phyloP scores from a whole-genome alignment of 805 yeast species.

The Barnettozyma botsteinii region DNA sequence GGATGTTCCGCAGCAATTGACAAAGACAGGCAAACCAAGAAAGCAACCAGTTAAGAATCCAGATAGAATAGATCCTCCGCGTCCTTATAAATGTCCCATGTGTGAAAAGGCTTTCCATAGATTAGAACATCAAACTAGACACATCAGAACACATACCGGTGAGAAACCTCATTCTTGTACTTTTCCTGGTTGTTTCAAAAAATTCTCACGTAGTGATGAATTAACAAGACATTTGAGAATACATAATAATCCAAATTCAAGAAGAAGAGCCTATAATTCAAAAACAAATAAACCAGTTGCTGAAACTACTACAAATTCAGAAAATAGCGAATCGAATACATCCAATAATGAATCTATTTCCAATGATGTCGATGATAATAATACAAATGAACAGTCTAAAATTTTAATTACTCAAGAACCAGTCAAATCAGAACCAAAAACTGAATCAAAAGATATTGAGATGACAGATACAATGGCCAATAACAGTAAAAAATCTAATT shows the following conservation, averaged over 20 bases:
- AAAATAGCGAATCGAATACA: background rate
- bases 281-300: constrained; percentile 24
- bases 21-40: constrained; percentile 5
- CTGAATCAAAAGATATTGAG: background rate
- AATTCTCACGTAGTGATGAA: constrained; percentile 67
- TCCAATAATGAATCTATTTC: background rate
- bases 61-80: constrained; percentile 24
- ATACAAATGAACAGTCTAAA: background rate
- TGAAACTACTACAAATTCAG: constrained; percentile 1
- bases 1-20: background rate
- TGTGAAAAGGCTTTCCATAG: constrained; percentile 73
- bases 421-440: background rate
- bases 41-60: constrained; percentile 4
- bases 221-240: constrained; percentile 68
- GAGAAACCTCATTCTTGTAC: constrained; percentile 77
- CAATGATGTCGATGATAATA: background rate
- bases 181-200: constrained; percentile 63
- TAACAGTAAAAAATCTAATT: too few species aligned
- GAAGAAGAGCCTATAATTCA: constrained; percentile 48
- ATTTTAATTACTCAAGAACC: background rate
- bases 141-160: constrained; percentile 75
- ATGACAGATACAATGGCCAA: background rate
- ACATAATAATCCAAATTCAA: constrained; percentile 65
- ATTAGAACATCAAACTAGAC: constrained; percentile 73
- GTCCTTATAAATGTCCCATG: constrained; percentile 70